A percentile compares a stretch with the other conserved stretches of the same genome.
These are phyloP conservation scores for Eustoma russellianum DNA, from an alignment of 257 asterid genomes.

Conservation along the genomic window DNA sequence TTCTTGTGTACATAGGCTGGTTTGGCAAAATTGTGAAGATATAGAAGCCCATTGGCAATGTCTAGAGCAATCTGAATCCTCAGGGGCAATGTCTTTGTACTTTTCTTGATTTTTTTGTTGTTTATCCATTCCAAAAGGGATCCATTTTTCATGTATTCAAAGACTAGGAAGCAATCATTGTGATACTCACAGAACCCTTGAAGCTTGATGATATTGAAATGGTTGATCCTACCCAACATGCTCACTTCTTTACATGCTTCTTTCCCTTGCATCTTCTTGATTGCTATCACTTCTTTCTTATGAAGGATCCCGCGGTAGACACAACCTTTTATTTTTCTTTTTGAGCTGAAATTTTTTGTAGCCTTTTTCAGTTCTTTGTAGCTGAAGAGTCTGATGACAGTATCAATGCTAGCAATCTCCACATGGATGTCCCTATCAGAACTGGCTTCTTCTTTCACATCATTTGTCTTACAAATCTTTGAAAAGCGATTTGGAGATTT, in stretches of 20 bases:
- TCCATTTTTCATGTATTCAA: conserved; percentile 52
- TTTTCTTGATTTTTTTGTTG: conserved; percentile 14
- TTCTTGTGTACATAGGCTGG: conserved; percentile 45
- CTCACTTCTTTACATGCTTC: conserved; percentile 31
- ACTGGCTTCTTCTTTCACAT: neutral
- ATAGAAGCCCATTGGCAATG: conserved; percentile 56
- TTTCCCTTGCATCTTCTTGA: conserved; percentile 23
- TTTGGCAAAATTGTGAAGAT: conserved; percentile 48
- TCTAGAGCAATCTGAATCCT: conserved; percentile 44
- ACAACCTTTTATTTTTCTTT: conserved; percentile 26
- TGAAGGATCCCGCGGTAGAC: conserved; percentile 37
- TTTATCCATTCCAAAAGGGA: conserved; percentile 44
- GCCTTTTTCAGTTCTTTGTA: conserved; percentile 9
- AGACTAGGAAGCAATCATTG: conserved; percentile 32
- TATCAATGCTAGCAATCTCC: conserved; percentile 9
- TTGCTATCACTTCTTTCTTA: conserved; percentile 24
- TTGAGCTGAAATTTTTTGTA: conserved; percentile 9
- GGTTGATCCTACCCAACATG: conserved; percentile 41
- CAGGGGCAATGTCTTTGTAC: conserved; percentile 21
- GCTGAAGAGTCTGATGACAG: neutral
- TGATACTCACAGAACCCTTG: conserved; percentile 39
- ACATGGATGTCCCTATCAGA: conserved; percentile 6
- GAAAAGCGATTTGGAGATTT: neutral
- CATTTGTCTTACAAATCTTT: neutral
- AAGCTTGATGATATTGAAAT: conserved; percentile 48